Percentiles rank a stretch among this genome's conserved stretches.
These are phyloP conservation scores for Nicotiana otophora DNA, from an alignment of 257 asterid species.

Conservation along the genomic window DNA sequence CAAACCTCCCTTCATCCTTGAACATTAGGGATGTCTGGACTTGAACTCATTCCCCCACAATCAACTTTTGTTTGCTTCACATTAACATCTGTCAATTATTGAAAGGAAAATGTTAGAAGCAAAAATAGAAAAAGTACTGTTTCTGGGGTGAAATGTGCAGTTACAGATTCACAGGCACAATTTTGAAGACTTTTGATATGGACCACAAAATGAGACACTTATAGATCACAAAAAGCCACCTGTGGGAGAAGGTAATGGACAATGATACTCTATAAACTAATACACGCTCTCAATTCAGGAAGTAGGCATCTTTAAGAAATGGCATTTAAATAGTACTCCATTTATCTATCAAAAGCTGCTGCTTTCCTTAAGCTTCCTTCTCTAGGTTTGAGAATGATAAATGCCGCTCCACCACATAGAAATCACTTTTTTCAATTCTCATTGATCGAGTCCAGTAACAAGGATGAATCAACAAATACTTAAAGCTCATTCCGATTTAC, in stretches of 20 bases:
- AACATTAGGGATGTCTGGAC: constrained; percentile 17
- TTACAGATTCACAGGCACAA: neutral
- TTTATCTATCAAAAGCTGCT: neutral
- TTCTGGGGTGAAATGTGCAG: constrained; percentile 6
- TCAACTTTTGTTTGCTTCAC: constrained; percentile 7
- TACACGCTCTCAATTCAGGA: neutral
- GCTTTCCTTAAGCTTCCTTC: neutral
- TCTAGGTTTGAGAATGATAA: neutral
- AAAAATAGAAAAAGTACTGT: neutral
- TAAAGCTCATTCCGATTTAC: neutral
- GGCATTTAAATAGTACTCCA: neutral
- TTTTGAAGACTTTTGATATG: neutral
- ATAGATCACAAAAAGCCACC: neutral
- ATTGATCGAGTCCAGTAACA: neutral
- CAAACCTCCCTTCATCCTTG: constrained; percentile 85
- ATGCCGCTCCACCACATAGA: neutral
- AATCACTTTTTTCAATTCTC: neutral
- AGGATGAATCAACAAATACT: neutral
- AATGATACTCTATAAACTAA: neutral
- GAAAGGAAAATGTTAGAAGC: neutral
- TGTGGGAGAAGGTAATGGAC: neutral
- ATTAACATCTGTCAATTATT: neutral
- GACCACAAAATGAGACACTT: neutral
- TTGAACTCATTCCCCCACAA: constrained; percentile 29
- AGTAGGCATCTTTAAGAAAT: neutral